Conservation (phyloP, 2,329 filamentous ascomycete genomes). For the Didymosphaeria variabile region DNA sequence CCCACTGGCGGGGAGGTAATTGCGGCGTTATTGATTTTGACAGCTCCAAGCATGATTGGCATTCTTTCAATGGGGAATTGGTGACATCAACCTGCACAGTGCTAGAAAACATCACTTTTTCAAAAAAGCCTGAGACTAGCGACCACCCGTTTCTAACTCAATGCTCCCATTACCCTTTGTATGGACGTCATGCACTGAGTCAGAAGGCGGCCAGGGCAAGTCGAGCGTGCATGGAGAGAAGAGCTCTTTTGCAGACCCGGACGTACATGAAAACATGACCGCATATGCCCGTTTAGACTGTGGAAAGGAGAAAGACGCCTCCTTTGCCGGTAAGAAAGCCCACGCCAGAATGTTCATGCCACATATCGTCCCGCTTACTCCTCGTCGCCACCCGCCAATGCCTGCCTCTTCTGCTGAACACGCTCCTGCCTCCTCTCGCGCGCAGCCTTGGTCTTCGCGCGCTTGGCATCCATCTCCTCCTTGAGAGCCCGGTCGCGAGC, state of each 20-base stretch:
- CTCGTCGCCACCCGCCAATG: conserved; percentile 76
- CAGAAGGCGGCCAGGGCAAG: conserved; percentile 44
- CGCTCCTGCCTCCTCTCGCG: conserved; percentile 98
- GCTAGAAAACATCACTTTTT: conserved; percentile 15
- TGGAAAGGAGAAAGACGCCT: conserved; percentile 50
- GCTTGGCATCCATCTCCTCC: conserved; percentile 99
- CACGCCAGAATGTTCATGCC: conserved; percentile 53
- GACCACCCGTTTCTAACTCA: conserved; percentile 45
- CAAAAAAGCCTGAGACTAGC: conserved; percentile 1
- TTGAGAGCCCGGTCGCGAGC: conserved; percentile 92
- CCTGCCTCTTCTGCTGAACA: conserved; percentile 87
- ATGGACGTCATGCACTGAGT: conserved; percentile 49
- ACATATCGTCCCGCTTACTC: conserved; percentile 43
- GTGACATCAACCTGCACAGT: not conserved
- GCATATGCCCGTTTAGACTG: conserved; percentile 49
- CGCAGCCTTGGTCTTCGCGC: conserved; percentile 99
- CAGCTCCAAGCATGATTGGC: conserved; percentile 2
- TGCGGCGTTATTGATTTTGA: not conserved
- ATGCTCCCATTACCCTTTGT: conserved; percentile 47
- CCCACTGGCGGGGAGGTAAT: conserved; percentile 6
- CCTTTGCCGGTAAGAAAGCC: conserved; percentile 53
- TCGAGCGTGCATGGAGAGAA: conserved; percentile 48
- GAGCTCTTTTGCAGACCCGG: conserved; percentile 51
- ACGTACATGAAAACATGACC: conserved; percentile 56
- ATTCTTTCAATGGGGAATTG: not conserved